Conservation (phyloP, 164 flowering plant species). For the Umbilicus rupestris region DNA sequence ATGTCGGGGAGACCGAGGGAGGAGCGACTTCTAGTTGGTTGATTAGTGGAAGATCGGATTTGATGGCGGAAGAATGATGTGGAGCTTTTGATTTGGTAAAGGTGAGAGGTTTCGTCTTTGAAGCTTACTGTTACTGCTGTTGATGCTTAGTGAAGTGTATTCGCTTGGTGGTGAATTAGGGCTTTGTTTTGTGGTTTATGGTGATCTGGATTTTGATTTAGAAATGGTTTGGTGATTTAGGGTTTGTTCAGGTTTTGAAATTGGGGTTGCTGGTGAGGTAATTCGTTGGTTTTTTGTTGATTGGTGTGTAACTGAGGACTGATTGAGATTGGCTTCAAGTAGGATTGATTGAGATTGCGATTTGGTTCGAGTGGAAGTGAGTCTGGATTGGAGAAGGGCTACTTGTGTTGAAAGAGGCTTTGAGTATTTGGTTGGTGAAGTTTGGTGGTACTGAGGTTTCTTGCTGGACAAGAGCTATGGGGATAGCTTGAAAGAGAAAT, state of each 20-base stretch:
- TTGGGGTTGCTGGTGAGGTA: background rate
- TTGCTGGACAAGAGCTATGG: background rate
- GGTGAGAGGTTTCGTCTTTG: background rate
- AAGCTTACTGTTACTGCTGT: background rate
- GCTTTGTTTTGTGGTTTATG: background rate
- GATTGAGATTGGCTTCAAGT: background rate
- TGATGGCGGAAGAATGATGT: too few species aligned
- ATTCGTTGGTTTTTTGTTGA: too few species aligned
- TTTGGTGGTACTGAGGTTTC: constrained; percentile 7
- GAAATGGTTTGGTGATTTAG: background rate
- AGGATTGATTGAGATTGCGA: background rate
- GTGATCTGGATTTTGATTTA: background rate
- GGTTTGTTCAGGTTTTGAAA: background rate
- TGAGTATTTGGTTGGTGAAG: background rate
- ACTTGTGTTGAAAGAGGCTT: background rate
- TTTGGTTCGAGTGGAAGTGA: background rate
- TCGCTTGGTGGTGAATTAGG: background rate
- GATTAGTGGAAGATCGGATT: background rate
- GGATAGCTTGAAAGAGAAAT: background rate
- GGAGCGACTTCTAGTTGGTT: background rate
- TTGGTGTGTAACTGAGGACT: background rate
- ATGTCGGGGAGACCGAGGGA: background rate
- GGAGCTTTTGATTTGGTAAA: background rate
- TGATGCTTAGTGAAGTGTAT: background rate
- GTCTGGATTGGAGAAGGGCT: background rate